Evolutionary conservation across 2,329 filamentous ascomycete species (phyloP).

Genomic region (Fusarium scirpi): DNA sequence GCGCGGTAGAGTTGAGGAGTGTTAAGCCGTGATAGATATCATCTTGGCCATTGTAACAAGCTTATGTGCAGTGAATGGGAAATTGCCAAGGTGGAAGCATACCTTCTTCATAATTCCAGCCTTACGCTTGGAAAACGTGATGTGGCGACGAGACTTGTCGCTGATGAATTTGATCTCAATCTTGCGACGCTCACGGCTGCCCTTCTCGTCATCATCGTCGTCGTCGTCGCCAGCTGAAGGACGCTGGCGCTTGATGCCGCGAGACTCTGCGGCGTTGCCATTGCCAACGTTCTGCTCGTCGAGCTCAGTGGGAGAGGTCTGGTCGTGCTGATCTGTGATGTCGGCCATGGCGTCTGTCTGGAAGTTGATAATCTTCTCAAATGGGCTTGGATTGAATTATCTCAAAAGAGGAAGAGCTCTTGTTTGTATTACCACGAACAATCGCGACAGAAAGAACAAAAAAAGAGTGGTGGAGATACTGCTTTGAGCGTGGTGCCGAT

Average conservation of each 20-base stretch:
- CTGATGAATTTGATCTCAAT: slow-evolving; percentile 99
- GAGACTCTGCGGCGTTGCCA: slow-evolving; percentile 77
- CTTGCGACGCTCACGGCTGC: slow-evolving; percentile 96
- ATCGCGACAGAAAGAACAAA: slow-evolving; percentile 55
- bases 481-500: slow-evolving; percentile 74
- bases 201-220: slow-evolving; percentile 97
- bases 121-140: slow-evolving; percentile 99
- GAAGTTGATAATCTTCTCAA: slow-evolving; percentile 37
- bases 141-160: slow-evolving; percentile 99
- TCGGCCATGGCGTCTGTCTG: slow-evolving; percentile 72
- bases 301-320: slow-evolving; percentile 78
- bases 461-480: slow-evolving; percentile 72
- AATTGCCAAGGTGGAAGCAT: slow-evolving; percentile 51
- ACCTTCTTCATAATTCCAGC: slow-evolving; percentile 99
- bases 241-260: slow-evolving; percentile 90
- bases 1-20: slow-evolving; percentile 9
- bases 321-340: slow-evolving; percentile 82
- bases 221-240: slow-evolving; percentile 89
- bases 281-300: slow-evolving; percentile 82
- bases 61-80: slow-evolving; percentile 3
- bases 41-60: slow-evolving; percentile 1
- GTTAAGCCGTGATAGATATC: not conserved
- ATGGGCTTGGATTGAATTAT: slow-evolving; percentile 43
- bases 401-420: slow-evolving; percentile 43
- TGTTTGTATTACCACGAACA: slow-evolving; percentile 55